Base-by-base conservation (phyloP, 345 rosid species). In the Populus davidiana region DNA sequence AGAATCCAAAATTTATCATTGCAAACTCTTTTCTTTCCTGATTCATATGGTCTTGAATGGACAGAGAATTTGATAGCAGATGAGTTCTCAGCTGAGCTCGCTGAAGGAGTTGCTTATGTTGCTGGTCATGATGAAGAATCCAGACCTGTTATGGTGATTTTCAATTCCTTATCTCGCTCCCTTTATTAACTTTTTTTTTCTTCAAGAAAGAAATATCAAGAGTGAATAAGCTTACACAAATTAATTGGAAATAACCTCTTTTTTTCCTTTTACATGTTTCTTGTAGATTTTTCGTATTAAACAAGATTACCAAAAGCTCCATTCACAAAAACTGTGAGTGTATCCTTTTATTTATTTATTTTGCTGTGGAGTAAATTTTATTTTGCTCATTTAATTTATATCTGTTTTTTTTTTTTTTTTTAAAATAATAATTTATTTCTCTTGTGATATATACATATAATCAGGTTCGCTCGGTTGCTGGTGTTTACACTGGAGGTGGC, bases 401-500 rank as follows among this genome's bases (percentile, higher is more conserved):
- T 43, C 14, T 43, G 47, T 43, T 43, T 41, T 41, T 41, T 10
- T 43, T 43, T 41, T 41, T 41, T 10, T 41, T 10, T 10, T 0
- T 1, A 27, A 29, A 4, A 33, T 10, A 41, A 10, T 41, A 41
- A 41, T 41, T 5, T 0, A 25, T 67, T 67, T 38, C 8, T n/a
- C 47, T 10, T 49, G 31, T 18, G 5, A 38, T 38, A 38, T 38
- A 38, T 39, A 39, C n/a, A n/a, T 38, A 39, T 8, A 38, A 52
- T 23, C 18, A 95, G 99, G 79, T 87, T 92, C 74, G 85, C 90
- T 76, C 93, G 99, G 69, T 82, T 96, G 83, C 88, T 93, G 64
- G 98, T 89, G 54, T 96, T 96, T 64, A 96, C 99, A 27, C 81
- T 93, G 74, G 98, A 96, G 65, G 97, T 92, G 64, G 98, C 98